Conservation (phyloP, 495 filamentous ascomycete genomes). For the Podospora bellae-mahoneyi region DNA sequence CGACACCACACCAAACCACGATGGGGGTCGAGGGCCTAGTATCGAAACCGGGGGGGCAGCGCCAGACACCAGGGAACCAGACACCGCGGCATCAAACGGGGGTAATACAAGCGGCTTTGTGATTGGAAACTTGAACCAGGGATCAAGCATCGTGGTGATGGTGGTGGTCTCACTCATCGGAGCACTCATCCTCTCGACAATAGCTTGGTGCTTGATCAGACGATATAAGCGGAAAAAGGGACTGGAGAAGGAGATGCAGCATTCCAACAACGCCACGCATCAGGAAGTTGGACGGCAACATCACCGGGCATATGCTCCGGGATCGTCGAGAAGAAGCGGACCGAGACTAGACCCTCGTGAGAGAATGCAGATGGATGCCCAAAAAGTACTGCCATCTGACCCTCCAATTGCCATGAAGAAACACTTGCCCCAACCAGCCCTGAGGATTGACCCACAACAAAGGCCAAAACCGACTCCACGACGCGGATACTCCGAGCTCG, state of each 20-base stretch:
- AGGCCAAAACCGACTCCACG: slow-evolving; percentile 8
- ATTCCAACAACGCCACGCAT: not conserved
- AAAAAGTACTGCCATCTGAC: not conserved
- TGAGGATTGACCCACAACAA: not conserved
- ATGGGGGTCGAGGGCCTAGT: not conserved
- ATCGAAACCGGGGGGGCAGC: slow-evolving; percentile 6
- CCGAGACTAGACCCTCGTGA: not conserved
- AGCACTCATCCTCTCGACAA: slow-evolving; percentile 26
- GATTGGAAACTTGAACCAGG: slow-evolving; percentile 16
- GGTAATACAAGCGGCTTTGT: not conserved
- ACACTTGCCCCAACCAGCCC: not conserved
- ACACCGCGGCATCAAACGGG: not conserved
- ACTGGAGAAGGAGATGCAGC: not conserved
- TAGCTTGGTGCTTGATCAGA: slow-evolving; percentile 24
- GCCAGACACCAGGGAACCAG: not conserved
- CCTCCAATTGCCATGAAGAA: not conserved
- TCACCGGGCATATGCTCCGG: not conserved
- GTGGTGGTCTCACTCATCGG: slow-evolving; percentile 33
- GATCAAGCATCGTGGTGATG: slow-evolving; percentile 32
- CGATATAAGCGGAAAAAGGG: slow-evolving; percentile 25
- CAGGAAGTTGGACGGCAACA: not conserved
- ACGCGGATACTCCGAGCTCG: slow-evolving; percentile 16
- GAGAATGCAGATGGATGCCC: not conserved
- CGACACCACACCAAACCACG: slow-evolving; percentile 4
- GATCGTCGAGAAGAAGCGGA: not conserved